Base-by-base conservation (phyloP, 495 filamentous ascomycete species). In the Trypethelium eluteriae region DNA sequence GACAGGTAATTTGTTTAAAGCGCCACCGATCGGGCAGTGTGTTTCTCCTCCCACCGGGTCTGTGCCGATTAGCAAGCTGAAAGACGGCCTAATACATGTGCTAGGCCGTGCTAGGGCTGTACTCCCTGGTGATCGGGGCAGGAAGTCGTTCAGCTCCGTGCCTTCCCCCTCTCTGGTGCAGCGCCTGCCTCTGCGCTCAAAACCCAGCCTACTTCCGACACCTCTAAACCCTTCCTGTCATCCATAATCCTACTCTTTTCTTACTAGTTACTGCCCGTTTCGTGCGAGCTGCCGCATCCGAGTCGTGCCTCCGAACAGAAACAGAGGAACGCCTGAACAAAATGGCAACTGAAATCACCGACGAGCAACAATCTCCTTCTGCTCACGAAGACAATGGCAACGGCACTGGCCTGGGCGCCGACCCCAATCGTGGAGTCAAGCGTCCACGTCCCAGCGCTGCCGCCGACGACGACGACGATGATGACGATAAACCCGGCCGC, bases 401-500 rank as follows among this genome's bases (percentile, higher is more conserved):
- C 64, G 76, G 72, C 47, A 72, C 76, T 63, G 75, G 73, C 71
- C 76, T 75, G 66, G 75, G 75, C 25, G 76, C 76, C 67, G 80
- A 81, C 75, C 90, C 92, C 75, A 82, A 78, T 79, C 91, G 92
- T 73, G 90, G 91, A 76, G 83, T 89, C 79, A 98, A 98, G 83
- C 93, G 94, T 74, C 84, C 83, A 79, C 92, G 94, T 76, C 86
- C 91, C 70, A 85, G 81, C 76, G 85, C 86, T 72, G 86, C 86
- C 72, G 73, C 73, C 63, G 95, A 98, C 76, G 94, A 99, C 76
- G 95, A 98, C 69, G 94, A 99, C 73, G 94, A 99, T 69, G 94
- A 98, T 73, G 93, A 96, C 74, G 93, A 96, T 76, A 97, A 97
- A 88, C 91, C 91, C 65, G 91, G 92, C 75, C 95, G 94, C 82